Evolutionary conservation across 192 early-diverging fungal species (phyloP).

Genomic region (Entrophospora sp.): DNA sequence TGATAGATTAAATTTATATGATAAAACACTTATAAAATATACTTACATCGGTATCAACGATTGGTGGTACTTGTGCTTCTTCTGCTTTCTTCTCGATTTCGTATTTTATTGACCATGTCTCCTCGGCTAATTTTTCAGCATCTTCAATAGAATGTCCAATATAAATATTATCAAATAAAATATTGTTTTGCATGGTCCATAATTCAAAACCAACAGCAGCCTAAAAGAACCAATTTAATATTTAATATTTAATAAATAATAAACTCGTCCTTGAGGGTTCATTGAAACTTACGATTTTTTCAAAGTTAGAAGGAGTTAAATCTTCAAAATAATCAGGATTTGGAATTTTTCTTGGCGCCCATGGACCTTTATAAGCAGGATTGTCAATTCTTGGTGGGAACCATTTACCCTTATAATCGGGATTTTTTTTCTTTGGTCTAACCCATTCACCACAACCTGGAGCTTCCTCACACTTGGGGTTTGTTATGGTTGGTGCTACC

Average conservation of each 20-base stretch:
- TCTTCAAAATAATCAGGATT: slow-evolving; percentile 87
- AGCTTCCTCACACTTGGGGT: slow-evolving; percentile 70
- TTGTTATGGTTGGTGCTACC: slow-evolving; percentile 63
- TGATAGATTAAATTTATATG: not conserved
- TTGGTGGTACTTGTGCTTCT: slow-evolving; percentile 31
- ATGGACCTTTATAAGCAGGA: slow-evolving; percentile 86
- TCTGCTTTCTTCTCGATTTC: slow-evolving; percentile 56
- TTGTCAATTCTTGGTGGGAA: slow-evolving; percentile 75
- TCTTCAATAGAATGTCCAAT: slow-evolving; percentile 62
- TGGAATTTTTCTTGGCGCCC: slow-evolving; percentile 74
- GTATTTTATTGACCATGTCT: slow-evolving; percentile 73
- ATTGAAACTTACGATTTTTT: slow-evolving; percentile 57
- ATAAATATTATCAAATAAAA: slow-evolving; percentile 89
- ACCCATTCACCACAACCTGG: slow-evolving; percentile 74
- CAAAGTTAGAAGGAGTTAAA: slow-evolving; percentile 63
- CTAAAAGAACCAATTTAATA: not conserved
- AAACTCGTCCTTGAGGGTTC: no score
- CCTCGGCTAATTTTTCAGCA: slow-evolving; percentile 62
- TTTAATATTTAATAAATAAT: not conserved
- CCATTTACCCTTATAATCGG: slow-evolving; percentile 89
- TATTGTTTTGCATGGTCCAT: slow-evolving; percentile 87
- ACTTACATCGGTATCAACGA: not conserved
- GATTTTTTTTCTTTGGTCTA: slow-evolving; percentile 73
- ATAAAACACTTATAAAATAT: not conserved
- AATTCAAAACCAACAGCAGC: slow-evolving; percentile 82